These are phyloP conservation scores for Acer campestre DNA, from an alignment of 345 rosid species.

Conservation along the genomic window DNA sequence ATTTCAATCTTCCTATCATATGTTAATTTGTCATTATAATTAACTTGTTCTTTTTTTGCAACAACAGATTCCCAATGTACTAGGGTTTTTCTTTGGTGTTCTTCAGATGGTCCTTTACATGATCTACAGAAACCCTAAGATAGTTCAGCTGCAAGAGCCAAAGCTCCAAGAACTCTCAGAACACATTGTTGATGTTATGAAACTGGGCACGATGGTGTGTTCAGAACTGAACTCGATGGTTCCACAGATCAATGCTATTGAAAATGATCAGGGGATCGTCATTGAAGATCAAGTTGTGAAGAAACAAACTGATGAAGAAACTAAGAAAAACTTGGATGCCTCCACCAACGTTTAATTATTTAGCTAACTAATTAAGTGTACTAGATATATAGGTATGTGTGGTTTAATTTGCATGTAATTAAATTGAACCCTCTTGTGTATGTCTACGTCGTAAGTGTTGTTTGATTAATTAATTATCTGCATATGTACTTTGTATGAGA, in stretches of 20 bases:
- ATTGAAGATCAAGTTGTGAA: constrained; percentile 29
- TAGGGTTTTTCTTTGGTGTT: constrained; percentile 76
- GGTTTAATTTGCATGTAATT: not conserved
- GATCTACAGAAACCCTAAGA: constrained; percentile 59
- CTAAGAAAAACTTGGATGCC: constrained; percentile 25
- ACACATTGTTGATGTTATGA: constrained; percentile 51
- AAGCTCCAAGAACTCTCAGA: constrained; percentile 50
- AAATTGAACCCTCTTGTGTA: not conserved
- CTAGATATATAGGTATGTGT: not conserved
- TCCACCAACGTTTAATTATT: constrained; percentile 8
- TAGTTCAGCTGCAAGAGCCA: constrained; percentile 33
- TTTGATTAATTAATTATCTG: constrained; percentile 11
- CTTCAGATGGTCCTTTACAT: constrained; percentile 76
- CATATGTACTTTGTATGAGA: not conserved
- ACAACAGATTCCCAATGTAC: constrained; percentile 70
- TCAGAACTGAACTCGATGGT: constrained; percentile 40
- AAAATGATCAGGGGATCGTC: not conserved
- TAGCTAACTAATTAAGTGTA: not conserved
- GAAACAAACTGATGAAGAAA: constrained; percentile 25
- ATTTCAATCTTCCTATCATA: not conserved
- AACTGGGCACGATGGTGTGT: constrained; percentile 41
- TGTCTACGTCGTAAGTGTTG: not conserved
- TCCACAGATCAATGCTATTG: constrained; percentile 29
- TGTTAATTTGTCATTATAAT: not conserved
- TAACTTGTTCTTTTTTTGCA: not conserved